These are phyloP conservation scores for Tetraselmis striata DNA, from an alignment of 139 green algal species.

Conservation along the genomic window DNA sequence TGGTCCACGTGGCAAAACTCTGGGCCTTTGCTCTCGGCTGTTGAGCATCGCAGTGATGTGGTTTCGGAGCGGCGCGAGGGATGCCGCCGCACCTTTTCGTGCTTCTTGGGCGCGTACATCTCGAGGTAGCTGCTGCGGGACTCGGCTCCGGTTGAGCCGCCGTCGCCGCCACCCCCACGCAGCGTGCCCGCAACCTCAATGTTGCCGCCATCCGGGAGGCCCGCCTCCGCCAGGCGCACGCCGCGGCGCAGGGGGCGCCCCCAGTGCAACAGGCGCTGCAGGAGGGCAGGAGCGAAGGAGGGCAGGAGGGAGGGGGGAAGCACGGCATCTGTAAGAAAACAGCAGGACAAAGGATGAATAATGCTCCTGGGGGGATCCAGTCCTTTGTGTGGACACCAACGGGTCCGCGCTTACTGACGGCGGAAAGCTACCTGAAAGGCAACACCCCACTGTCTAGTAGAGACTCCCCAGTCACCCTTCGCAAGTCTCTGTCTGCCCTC, in stretches of 20 bases:
- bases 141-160: constrained; percentile 83
- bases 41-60: neutral
- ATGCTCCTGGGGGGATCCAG: too few relatives aligned
- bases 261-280: neutral
- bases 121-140: constrained; percentile 75
- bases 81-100: constrained; percentile 48
- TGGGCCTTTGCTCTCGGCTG: neutral
- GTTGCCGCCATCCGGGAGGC: neutral
- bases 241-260: neutral
- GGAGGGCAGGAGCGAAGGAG: too few relatives aligned
- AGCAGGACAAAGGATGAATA: too few relatives aligned
- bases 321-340: too few relatives aligned
- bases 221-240: neutral
- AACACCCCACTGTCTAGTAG: too few relatives aligned
- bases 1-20: too few relatives aligned
- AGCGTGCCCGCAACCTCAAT: constrained; percentile 35
- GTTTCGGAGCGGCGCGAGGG: neutral
- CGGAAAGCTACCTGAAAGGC: too few relatives aligned
- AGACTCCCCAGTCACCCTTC: too few relatives aligned
- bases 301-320: too few relatives aligned
- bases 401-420: too few relatives aligned
- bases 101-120: constrained; percentile 79
- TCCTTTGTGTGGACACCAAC: too few relatives aligned
- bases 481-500: too few relatives aligned
- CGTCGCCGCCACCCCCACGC: constrained; percentile 74